A percentile compares a stretch with the other conserved stretches of the same genome.
These are phyloP conservation scores for Talaromyces wortmannii DNA, from an alignment of 495 filamentous ascomycete genomes.

Conservation along the genomic window DNA sequence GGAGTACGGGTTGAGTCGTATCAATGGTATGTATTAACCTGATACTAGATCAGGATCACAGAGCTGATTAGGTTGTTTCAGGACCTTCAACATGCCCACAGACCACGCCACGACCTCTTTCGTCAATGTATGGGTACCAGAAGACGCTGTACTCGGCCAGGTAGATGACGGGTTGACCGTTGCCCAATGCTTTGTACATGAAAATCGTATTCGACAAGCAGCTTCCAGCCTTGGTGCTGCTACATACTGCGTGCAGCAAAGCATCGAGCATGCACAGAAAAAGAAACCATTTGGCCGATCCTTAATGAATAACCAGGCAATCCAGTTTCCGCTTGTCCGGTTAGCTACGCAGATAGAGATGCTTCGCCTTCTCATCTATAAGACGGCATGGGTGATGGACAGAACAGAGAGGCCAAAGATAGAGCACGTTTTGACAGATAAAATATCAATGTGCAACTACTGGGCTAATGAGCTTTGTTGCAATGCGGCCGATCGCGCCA, in stretches of 20 bases:
- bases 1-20: slow-evolving; percentile 45
- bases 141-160: slow-evolving; percentile 37
- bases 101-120: slow-evolving; percentile 51
- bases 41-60: background rate
- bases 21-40: slow-evolving; percentile 29
- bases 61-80: background rate
- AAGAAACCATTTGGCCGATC: slow-evolving; percentile 46
- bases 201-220: slow-evolving; percentile 55
- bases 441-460: slow-evolving; percentile 59
- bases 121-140: slow-evolving; percentile 40
- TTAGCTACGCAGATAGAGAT: slow-evolving; percentile 53
- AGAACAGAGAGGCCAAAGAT: slow-evolving; percentile 41
- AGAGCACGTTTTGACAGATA: slow-evolving; percentile 45
- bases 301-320: slow-evolving; percentile 50
- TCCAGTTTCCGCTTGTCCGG: slow-evolving; percentile 55
- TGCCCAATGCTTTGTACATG: slow-evolving; percentile 56
- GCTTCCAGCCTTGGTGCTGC: slow-evolving; percentile 52
- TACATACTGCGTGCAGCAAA: slow-evolving; percentile 46
- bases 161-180: slow-evolving; percentile 44
- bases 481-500: slow-evolving; percentile 52
- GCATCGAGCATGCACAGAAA: slow-evolving; percentile 42
- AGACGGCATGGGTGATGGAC: slow-evolving; percentile 55
- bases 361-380: slow-evolving; percentile 51
- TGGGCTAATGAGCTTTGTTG: slow-evolving; percentile 53
- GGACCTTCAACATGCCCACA: slow-evolving; percentile 55